Percentiles rank a stretch among this genome's conserved stretches.
Conservation (phyloP, 1,139 yeast species). For the Ogataea hybrid region DNA sequence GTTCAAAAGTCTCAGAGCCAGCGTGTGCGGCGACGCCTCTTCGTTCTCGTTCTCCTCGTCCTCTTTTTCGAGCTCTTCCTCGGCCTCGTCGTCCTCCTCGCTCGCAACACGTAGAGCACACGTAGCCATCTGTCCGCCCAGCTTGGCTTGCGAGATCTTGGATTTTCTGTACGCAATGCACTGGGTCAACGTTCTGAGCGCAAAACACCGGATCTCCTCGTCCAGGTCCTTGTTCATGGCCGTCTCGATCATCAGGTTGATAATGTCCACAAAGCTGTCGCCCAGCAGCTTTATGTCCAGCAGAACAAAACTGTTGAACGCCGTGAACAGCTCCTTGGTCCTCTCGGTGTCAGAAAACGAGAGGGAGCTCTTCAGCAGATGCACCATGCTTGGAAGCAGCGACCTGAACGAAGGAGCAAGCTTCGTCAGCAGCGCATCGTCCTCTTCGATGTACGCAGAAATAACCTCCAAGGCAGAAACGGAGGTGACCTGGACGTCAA, state of each 20-base stretch:
- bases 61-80: slow-evolving; percentile 72
- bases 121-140: slow-evolving; percentile 77
- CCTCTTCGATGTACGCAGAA: slow-evolving; percentile 61
- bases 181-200: slow-evolving; percentile 81
- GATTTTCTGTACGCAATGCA: slow-evolving; percentile 73
- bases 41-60: slow-evolving; percentile 92
- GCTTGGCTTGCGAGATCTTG: slow-evolving; percentile 58
- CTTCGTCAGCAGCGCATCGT: slow-evolving; percentile 42
- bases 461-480: slow-evolving; percentile 80
- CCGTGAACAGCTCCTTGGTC: slow-evolving; percentile 78
- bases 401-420: slow-evolving; percentile 60
- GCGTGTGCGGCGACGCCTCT: slow-evolving; percentile 75
- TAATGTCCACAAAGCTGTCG: slow-evolving; percentile 65
- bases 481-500: slow-evolving; percentile 78
- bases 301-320: slow-evolving; percentile 75
- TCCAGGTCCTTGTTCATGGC: slow-evolving; percentile 67
- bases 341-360: slow-evolving; percentile 67
- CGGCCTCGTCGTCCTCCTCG: slow-evolving; percentile 75
- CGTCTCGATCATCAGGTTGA: slow-evolving; percentile 74
- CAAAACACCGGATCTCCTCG: slow-evolving; percentile 79
- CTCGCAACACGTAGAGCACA: slow-evolving; percentile 77
- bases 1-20: slow-evolving; percentile 80
- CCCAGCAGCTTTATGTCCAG: slow-evolving; percentile 79
- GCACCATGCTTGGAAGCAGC: slow-evolving; percentile 77
- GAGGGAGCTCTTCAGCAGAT: slow-evolving; percentile 75